Percentiles rank a stretch among this genome's conserved stretches.
Conservation (phyloP, 805 yeast species). For the Myxozyma vanderwaltii region DNA sequence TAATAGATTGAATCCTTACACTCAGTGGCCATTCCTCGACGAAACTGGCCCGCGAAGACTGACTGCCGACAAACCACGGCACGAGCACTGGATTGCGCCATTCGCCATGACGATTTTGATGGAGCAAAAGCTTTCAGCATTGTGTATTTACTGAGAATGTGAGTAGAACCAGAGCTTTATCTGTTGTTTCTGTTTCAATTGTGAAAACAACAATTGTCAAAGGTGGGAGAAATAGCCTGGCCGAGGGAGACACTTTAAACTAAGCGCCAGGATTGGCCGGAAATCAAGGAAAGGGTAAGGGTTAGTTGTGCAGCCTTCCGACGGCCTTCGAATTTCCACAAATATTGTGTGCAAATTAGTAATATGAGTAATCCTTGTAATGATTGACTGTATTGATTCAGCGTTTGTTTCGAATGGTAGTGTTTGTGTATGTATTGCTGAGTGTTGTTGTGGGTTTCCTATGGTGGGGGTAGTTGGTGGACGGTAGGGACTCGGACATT, state of each 20-base stretch:
- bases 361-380: no score
- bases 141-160: background rate
- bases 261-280: slow-evolving; percentile 15
- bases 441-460: no score
- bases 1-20: slow-evolving; percentile 12
- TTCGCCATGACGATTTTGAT: slow-evolving; percentile 13
- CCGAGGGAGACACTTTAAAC: slow-evolving; percentile 4
- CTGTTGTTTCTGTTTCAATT: background rate
- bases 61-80: slow-evolving; percentile 5
- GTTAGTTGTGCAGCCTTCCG: slow-evolving; percentile 7
- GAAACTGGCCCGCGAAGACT: slow-evolving; percentile 10
- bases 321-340: background rate
- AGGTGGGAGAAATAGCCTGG: background rate
- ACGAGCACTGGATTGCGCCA: slow-evolving; percentile 15
- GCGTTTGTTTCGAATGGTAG: no score
- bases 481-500: no score
- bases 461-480: no score
- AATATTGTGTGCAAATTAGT: no score
- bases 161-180: background rate
- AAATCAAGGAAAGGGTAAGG: background rate
- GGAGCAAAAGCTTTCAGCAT: slow-evolving; percentile 12
- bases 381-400: background rate
- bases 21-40: slow-evolving; percentile 31
- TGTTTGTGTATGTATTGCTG: no score
- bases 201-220: no score